phyloP scores from a whole-genome alignment of 306 rosid species.

The Pachyrhizus erosus region DNA sequence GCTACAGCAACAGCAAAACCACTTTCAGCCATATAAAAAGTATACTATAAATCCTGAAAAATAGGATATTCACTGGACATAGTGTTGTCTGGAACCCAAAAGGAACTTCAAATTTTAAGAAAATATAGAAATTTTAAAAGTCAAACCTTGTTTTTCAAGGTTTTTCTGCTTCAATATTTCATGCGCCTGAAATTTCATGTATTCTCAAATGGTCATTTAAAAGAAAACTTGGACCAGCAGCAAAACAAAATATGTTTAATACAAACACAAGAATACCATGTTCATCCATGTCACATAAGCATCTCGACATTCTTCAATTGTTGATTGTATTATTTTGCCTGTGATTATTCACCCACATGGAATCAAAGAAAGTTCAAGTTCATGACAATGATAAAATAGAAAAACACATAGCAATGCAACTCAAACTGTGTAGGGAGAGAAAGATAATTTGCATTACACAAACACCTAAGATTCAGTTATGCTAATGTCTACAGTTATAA shows the following conservation, averaged over 20 bases:
- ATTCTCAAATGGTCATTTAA: slow-evolving; percentile 29
- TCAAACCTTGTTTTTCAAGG: slow-evolving; percentile 65
- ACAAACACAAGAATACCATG: slow-evolving; percentile 57
- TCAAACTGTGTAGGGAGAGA: not conserved
- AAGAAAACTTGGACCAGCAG: slow-evolving; percentile 6
- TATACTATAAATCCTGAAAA: slow-evolving; percentile 26
- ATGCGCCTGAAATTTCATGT: slow-evolving; percentile 71
- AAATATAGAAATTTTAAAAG: slow-evolving; percentile 26
- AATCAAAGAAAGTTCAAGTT: slow-evolving; percentile 42
- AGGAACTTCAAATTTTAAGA: slow-evolving; percentile 25
- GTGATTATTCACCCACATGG: slow-evolving; percentile 46
- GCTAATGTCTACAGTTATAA: not conserved
- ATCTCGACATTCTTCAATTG: slow-evolving; percentile 93
- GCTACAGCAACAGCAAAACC: slow-evolving; percentile 34
- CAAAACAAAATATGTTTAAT: slow-evolving; percentile 17
- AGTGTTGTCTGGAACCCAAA: slow-evolving; percentile 32
- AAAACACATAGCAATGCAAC: not conserved
- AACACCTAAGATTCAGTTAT: not conserved
- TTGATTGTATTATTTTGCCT: slow-evolving; percentile 95
- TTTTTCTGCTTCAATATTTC: slow-evolving; percentile 71
- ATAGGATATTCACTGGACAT: not conserved
- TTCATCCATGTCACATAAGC: slow-evolving; percentile 73
- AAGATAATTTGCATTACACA: not conserved
- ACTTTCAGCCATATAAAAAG: slow-evolving; percentile 51
- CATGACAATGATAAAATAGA: slow-evolving; percentile 1